Conservation (phyloP, 1,284 basidiomycete species). For the Spongispora temasekensis region DNA sequence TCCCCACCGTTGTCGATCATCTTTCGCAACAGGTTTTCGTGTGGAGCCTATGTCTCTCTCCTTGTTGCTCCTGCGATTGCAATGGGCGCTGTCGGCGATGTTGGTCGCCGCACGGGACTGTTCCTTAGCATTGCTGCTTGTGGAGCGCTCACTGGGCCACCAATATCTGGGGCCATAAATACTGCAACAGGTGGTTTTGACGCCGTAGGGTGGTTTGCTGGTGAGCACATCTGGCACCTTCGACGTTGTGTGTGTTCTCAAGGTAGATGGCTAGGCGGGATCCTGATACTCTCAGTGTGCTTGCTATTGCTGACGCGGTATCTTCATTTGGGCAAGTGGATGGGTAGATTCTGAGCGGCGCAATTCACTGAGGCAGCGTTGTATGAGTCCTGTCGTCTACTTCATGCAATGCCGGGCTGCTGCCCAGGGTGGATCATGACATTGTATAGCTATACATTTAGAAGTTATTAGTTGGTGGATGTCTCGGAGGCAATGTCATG, state of each 20-base stretch:
- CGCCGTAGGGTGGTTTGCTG: conserved; percentile 49
- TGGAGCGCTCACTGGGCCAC: conserved; percentile 48
- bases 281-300: conserved; percentile 30
- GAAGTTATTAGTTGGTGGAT: no score
- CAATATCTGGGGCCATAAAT: conserved; percentile 52
- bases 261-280: conserved; percentile 22
- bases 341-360: conserved; percentile 34
- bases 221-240: conserved; percentile 39
- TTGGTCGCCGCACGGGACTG: conserved; percentile 62
- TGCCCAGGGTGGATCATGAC: no score
- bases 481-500: no score
- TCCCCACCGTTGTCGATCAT: no score
- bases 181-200: conserved; percentile 36
- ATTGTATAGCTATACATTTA: no score
- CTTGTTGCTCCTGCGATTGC: conserved; percentile 56
- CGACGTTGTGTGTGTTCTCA: conserved; percentile 5
- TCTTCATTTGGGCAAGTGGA: conserved; percentile 29
- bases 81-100: conserved; percentile 58
- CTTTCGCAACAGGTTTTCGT: conserved; percentile 51
- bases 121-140: conserved; percentile 51
- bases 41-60: conserved; percentile 59
- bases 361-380: no score
- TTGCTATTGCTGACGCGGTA: conserved; percentile 28
- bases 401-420: no score
- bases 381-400: no score